These are phyloP conservation scores for Acephala macrosclerotiorum DNA, from an alignment of 2,329 filamentous ascomycete genomes.

Conservation along the genomic window DNA sequence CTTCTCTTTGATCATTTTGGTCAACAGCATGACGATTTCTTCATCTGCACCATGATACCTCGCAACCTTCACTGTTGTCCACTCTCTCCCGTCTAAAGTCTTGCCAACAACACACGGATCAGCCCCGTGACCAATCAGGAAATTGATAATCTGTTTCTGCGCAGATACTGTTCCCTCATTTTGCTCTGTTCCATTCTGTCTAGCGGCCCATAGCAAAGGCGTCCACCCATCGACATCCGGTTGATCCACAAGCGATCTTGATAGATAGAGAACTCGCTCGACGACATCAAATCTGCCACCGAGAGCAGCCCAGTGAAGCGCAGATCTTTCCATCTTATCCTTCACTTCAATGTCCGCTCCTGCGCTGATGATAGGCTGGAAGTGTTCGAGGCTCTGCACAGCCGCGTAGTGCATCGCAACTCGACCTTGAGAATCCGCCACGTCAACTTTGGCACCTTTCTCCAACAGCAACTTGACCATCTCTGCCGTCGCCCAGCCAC, in stretches of 20 bases:
- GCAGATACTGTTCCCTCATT: slow-evolving; percentile 1
- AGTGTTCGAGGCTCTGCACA: slow-evolving; percentile 14
- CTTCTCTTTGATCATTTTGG: slow-evolving; percentile 22
- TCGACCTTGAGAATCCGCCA: slow-evolving; percentile 18
- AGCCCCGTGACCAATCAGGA: slow-evolving; percentile 29
- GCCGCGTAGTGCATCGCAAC: slow-evolving; percentile 21
- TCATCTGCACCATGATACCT: slow-evolving; percentile 17
- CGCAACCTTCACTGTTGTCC: slow-evolving; percentile 30
- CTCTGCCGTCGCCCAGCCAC: slow-evolving; percentile 11
- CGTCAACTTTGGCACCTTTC: slow-evolving; percentile 14
- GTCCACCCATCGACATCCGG: slow-evolving; percentile 35
- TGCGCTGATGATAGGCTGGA: slow-evolving; percentile 17
- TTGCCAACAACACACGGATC: slow-evolving; percentile 19
- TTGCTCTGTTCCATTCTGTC: background rate
- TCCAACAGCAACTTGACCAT: slow-evolving; percentile 21
- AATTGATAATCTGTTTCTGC: slow-evolving; percentile 18
- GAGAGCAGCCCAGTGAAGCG: slow-evolving; percentile 24
- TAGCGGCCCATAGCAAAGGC: slow-evolving; percentile 32
- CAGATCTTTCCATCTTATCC: slow-evolving; percentile 18
- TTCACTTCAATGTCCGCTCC: slow-evolving; percentile 21
- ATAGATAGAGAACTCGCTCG: slow-evolving; percentile 13
- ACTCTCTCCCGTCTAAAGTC: slow-evolving; percentile 17
- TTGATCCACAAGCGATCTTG: slow-evolving; percentile 14
- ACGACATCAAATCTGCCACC: slow-evolving; percentile 24
- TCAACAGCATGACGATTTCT: slow-evolving; percentile 15